Evolutionary conservation across 805 yeast genomes (phyloP).

Genomic region (Cyberlindnera misumaiensis): DNA sequence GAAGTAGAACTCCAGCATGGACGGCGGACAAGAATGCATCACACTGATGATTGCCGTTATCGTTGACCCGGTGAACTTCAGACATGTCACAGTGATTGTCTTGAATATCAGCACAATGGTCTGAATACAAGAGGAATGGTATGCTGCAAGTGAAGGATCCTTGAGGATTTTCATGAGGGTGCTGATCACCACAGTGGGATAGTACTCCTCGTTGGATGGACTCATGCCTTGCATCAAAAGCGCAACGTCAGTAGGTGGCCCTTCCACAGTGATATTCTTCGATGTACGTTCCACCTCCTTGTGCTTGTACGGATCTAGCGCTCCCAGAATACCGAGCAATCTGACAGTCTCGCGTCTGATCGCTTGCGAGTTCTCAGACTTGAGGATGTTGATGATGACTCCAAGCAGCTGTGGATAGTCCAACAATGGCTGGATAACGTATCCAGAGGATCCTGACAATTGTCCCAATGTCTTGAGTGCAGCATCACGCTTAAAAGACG

Average conservation of each 20-base stretch:
- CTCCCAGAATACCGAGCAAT: constrained; percentile 88
- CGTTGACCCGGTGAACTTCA: constrained; percentile 79
- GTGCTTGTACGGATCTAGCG: constrained; percentile 92
- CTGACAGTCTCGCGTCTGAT: constrained; percentile 85
- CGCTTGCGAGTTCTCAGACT: constrained; percentile 67
- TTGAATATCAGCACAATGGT: constrained; percentile 89
- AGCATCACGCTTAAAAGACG: constrained; percentile 82
- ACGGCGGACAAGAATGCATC: constrained; percentile 73
- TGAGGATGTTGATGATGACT: constrained; percentile 71
- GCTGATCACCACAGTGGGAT: constrained; percentile 89
- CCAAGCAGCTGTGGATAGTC: constrained; percentile 89
- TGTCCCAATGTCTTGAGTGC: constrained; percentile 86
- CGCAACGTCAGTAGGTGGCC: constrained; percentile 86
- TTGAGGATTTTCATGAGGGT: constrained; percentile 77
- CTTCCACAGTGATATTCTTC: constrained; percentile 49
- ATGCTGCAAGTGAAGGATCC: constrained; percentile 77
- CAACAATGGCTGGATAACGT: constrained; percentile 86
- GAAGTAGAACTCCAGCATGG: constrained; percentile 80
- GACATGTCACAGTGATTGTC: constrained; percentile 82
- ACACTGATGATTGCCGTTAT: constrained; percentile 83
- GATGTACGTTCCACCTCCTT: constrained; percentile 79
- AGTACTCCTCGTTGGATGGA: constrained; percentile 88
- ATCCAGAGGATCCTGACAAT: constrained; percentile 83
- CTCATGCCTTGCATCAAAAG: constrained; percentile 89
- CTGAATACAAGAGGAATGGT: constrained; percentile 90